Percentiles rank a stretch among this genome's conserved stretches.
phyloP scores from a whole-genome alignment of 106 monocot genomes.

The Dactylorhiza incarnata region DNA sequence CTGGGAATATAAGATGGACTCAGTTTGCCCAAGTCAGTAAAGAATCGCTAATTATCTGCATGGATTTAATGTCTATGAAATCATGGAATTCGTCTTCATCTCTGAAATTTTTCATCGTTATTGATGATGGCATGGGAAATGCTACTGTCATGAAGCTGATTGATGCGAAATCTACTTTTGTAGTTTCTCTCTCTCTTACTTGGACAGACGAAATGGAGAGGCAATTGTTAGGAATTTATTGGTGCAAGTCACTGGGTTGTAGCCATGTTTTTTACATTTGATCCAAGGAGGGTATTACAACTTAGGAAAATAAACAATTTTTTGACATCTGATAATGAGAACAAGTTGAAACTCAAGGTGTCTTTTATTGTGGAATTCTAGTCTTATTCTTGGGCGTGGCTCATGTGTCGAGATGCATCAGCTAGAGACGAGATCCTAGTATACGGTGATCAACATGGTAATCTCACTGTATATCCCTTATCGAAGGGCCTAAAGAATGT shows the following conservation, averaged over 20 bases:
- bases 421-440: slow-evolving; percentile 61
- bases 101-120: slow-evolving; percentile 47
- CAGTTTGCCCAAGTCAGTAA: slow-evolving; percentile 44
- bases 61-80: slow-evolving; percentile 52
- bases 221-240: slow-evolving; percentile 72
- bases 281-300: slow-evolving; percentile 69
- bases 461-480: slow-evolving; percentile 63
- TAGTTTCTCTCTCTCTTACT: slow-evolving; percentile 30
- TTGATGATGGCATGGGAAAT: slow-evolving; percentile 95
- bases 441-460: slow-evolving; percentile 89
- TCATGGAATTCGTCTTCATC: slow-evolving; percentile 15
- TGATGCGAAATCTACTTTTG: slow-evolving; percentile 18
- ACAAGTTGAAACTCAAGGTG: slow-evolving; percentile 4
- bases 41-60: slow-evolving; percentile 72
- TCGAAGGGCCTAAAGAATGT: slow-evolving; percentile 11
- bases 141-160: slow-evolving; percentile 44
- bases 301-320: slow-evolving; percentile 52
- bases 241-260: slow-evolving; percentile 72
- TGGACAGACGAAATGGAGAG: slow-evolving; percentile 94
- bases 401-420: slow-evolving; percentile 78
- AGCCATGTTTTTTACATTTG: slow-evolving; percentile 70
- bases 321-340: slow-evolving; percentile 14
- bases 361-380: slow-evolving; percentile 49
- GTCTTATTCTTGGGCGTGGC: slow-evolving; percentile 63
- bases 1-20: slow-evolving; percentile 54